phyloP scores from a whole-genome alignment of 2,329 filamentous ascomycete species.

The Pyrenophora seminiperda region DNA sequence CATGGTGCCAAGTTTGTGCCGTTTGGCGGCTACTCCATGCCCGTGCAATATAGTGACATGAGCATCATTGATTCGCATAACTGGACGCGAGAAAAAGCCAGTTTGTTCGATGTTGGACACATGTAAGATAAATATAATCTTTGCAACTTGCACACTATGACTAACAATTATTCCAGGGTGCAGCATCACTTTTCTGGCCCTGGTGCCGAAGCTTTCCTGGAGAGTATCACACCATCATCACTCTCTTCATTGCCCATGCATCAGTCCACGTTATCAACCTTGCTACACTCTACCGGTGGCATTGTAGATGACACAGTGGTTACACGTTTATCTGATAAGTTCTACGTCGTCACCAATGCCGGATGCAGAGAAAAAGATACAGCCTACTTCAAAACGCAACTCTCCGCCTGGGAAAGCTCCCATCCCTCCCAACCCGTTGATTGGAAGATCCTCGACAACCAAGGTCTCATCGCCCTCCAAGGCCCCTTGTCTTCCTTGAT shows the following conservation, averaged over 20 bases:
- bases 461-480: conserved; percentile 86
- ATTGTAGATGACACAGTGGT: conserved; percentile 96
- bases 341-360: conserved; percentile 95
- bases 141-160: too few species aligned
- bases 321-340: conserved; percentile 69
- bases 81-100: conserved; percentile 86
- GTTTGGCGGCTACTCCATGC: conserved; percentile 94
- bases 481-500: conserved; percentile 77
- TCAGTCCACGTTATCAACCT: conserved; percentile 79
- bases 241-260: conserved; percentile 67
- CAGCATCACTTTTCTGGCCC: conserved; percentile 85
- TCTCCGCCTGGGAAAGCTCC: conserved; percentile 58
- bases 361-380: conserved; percentile 89
- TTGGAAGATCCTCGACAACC: conserved; percentile 73
- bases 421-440: conserved; percentile 55
- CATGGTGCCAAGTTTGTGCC: conserved; percentile 92
- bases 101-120: conserved; percentile 93
- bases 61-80: conserved; percentile 83
- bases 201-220: conserved; percentile 78
- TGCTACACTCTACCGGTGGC: conserved; percentile 79
- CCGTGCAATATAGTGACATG: conserved; percentile 80
- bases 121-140: conserved; percentile 70
- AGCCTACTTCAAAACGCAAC: conserved; percentile 72
- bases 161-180: conserved; percentile 54
- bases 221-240: conserved; percentile 80